Evolutionary conservation across 2,329 filamentous ascomycete species (phyloP), one percentile per base, ranked within the genome.

Genomic region (Aspergillus tamarii): DNA sequence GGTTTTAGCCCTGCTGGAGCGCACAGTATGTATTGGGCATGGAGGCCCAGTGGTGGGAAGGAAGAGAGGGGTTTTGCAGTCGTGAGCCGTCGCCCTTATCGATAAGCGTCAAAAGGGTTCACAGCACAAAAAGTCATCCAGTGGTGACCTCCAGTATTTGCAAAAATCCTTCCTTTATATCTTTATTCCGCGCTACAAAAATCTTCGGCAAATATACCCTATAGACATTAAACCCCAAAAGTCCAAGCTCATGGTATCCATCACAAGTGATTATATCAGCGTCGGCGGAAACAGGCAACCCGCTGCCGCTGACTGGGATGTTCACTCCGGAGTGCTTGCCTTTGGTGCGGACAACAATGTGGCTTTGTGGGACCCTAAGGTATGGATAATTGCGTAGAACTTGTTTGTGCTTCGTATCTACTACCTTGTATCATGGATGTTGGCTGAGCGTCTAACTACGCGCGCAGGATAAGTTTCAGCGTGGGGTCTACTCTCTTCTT

Each of bases 211-310:
- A 32, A 32, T 32, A n/a, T n/a, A 9, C 11, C 6, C 9, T 10
- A 12, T 21, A 32, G 26, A 7, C 8, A 30, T 19, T 19, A 26
- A 8, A 52, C 28, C 19, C 19, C 12, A 11, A 16, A 30, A 12
- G 59, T 32, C 41, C 19, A 34, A 65, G 66, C 60, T 67, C 69
- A 80, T 81, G 78, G 75, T 76, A 60, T 76, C 73, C 39, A 70
- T 79, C 41, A 71, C 73, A 60, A 74, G 78, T 23, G 82, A 84
- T 50, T 88, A 85, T 71, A 83, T 95, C 69, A 89, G 92, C 54
- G 88, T 90, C 66, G 95, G 95, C 65, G 94, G 93, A 54, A 99
- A 98, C 78, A 87, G 94, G 71, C 92, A 98, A 73, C 91, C 94
- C 21, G 89, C 90, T 19, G 91, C 93, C 32, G 94, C 94, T 32